Evolutionary conservation across 192 early-diverging fungal species (phyloP), one percentile per base, ranked within the genome.

Genomic region (Allomyces javanicus): DNA sequence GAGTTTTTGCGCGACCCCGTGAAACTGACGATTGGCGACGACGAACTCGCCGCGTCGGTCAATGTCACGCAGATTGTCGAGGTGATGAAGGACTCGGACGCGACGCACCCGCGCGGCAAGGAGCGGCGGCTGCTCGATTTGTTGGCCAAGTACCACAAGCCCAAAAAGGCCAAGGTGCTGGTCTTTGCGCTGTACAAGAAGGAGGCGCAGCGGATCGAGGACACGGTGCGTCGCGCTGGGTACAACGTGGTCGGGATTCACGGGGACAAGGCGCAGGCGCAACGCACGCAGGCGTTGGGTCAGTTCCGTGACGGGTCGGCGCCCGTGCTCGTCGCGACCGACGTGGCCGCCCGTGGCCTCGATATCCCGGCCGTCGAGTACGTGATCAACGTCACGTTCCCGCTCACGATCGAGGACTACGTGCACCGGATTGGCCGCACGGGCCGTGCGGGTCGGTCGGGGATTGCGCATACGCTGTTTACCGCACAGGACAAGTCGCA

Each of bases 261-360:
- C 70, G 94, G 94, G 66, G 94, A 96, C 79, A 97, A 96, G 75
- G 85, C 83, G 43, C 96, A 99, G 79, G 83, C 79, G 44, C 92
- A 97, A 72, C 93, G 96, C 74, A 94, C 97, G 75, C 93, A 90
- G 91, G 94, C 92, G 9, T 83, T 99, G 69, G 77, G 78, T 62
- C 86, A 95, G 74, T 99, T 99, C 84, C 89, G 92, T 73, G 70
- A 77, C 44, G 92, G 93, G 66, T 80, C 78, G 61, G 84, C 79
- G 44, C 93, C 92, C 22, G 88, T 98, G 66, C 86, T 99, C 83
- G 91, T 99, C 72, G 96, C 96, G 10, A 99, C 96, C n/a, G 96
- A 97, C 77, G 93, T 97, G 62, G 94, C 94, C 44, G 88, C 89
- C 69, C 88, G 94, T 78, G 94, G 94, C 70, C 83, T 94, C 69